Conservation (phyloP, 1,139 yeast genomes). For the Nakaseomyces sp. region DNA sequence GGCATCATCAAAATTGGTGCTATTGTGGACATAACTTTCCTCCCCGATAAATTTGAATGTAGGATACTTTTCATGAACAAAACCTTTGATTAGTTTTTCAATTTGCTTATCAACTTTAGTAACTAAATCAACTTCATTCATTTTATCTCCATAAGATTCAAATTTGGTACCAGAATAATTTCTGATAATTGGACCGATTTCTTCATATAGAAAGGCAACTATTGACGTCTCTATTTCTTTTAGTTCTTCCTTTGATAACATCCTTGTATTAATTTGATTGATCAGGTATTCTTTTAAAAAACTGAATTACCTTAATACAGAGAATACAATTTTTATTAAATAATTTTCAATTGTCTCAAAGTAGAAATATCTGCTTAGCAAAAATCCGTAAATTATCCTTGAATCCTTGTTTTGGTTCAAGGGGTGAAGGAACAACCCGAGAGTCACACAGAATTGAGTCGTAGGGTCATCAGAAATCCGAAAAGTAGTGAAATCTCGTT, state of each 20-base stretch:
- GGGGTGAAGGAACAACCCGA: too few relatives aligned
- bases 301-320: neutral
- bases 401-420: too few relatives aligned
- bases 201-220: conserved; percentile 39
- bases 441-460: too few relatives aligned
- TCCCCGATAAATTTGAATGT: conserved; percentile 48
- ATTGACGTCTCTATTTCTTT: conserved; percentile 30
- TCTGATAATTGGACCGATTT: conserved; percentile 43
- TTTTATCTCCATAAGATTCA: conserved; percentile 44
- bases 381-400: too few relatives aligned
- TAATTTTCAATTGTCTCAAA: too few relatives aligned
- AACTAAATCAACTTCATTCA: conserved; percentile 50
- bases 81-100: conserved; percentile 38
- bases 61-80: conserved; percentile 37
- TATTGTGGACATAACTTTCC: conserved; percentile 44
- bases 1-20: conserved; percentile 36
- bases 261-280: neutral
- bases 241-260: conserved; percentile 17
- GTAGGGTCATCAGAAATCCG: too few relatives aligned
- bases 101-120: conserved; percentile 50
- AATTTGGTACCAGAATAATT: conserved; percentile 37
- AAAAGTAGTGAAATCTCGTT: too few relatives aligned
- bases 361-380: too few relatives aligned
- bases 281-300: neutral
- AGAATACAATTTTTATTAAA: too few relatives aligned